phyloP scores from a whole-genome alignment of 257 asterid genomes.

The Solanum virginianum region DNA sequence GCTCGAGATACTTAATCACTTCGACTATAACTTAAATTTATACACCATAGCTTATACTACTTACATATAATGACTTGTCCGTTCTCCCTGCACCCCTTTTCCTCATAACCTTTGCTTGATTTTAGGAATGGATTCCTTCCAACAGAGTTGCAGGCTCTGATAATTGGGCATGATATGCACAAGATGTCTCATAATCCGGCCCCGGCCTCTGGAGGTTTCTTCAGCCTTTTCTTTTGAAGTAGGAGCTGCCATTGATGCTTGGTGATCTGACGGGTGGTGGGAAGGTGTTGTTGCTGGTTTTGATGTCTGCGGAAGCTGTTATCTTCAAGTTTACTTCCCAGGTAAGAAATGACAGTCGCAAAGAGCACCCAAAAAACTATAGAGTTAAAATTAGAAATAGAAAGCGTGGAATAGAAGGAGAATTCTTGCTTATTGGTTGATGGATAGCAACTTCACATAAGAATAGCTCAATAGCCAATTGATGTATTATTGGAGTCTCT shows the following conservation, averaged over 20 bases:
- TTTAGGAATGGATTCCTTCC: conserved; percentile 42
- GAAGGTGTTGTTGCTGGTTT: conserved; percentile 44
- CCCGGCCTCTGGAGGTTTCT: conserved; percentile 27
- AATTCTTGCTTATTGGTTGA: too few species aligned
- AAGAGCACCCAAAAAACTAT: not conserved
- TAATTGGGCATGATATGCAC: conserved; percentile 17
- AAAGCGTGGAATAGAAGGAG: too few species aligned
- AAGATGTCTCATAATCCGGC: conserved; percentile 49
- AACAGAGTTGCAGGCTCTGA: conserved; percentile 19
- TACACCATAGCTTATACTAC: not conserved
- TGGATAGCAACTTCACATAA: too few species aligned
- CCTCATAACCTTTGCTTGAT: not conserved
- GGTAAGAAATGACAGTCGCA: conserved; percentile 10
- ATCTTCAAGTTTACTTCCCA: conserved; percentile 38
- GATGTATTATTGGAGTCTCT: too few species aligned
- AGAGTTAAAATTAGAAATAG: too few species aligned
- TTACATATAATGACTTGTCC: not conserved
- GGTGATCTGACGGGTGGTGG: conserved; percentile 77
- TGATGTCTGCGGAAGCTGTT: conserved; percentile 4
- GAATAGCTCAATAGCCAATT: too few species aligned
- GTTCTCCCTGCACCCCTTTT: not conserved
- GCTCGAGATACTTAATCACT: conserved; percentile 28
- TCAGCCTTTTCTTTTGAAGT: conserved; percentile 16
- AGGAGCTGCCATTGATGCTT: conserved; percentile 59
- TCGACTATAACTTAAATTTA: not conserved